Evolutionary conservation across 164 flowering plant species (phyloP).

Genomic region (Echeveria elegans): DNA sequence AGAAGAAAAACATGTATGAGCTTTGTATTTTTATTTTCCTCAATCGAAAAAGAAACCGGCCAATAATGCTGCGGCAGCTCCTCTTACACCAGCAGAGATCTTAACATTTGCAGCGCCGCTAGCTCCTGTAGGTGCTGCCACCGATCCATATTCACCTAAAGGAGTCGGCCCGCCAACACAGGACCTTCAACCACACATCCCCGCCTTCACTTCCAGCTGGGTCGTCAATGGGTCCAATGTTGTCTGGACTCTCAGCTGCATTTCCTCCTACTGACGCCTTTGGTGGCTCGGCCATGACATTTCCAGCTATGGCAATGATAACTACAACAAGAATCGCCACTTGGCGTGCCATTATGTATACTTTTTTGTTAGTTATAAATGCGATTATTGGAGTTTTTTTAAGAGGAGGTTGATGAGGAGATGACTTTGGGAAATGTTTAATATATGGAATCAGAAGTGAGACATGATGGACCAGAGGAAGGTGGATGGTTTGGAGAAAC

Average conservation of each 20-base stretch:
- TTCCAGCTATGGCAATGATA: neutral
- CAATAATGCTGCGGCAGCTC: neutral
- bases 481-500: too few relatives aligned
- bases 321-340: too few relatives aligned
- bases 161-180: conserved; percentile 4
- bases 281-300: neutral
- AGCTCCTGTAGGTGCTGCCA: neutral
- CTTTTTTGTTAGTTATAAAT: too few relatives aligned
- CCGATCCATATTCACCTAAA: neutral
- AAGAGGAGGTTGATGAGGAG: too few relatives aligned
- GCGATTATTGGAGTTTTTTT: too few relatives aligned
- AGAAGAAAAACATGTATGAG: neutral
- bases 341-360: too few relatives aligned
- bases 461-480: too few relatives aligned
- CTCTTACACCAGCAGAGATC: neutral
- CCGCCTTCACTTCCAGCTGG: neutral
- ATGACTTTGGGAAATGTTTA: too few relatives aligned
- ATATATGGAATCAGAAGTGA: too few relatives aligned
- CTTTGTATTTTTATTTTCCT: neutral
- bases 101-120: neutral
- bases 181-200: conserved; percentile 7
- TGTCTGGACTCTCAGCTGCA: conserved; percentile 4
- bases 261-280: neutral
- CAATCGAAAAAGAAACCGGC: neutral
- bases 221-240: conserved; percentile 4